Base-by-base conservation (phyloP, 2,329 filamentous ascomycete species). In the Fusarium brachygibbosum region DNA sequence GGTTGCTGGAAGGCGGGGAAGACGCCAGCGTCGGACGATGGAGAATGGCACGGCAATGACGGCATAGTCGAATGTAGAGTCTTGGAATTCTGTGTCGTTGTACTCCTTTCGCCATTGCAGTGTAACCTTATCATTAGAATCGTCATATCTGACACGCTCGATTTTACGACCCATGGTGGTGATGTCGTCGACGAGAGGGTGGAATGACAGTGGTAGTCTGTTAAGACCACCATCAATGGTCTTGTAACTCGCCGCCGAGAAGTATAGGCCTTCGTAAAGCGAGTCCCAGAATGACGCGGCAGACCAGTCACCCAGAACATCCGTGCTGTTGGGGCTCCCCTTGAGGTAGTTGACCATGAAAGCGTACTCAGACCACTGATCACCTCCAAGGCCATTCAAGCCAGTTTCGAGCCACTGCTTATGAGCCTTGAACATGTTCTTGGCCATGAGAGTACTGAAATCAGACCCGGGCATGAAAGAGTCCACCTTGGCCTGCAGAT, bases 291-390 rank as follows among this genome's bases (percentile, higher is more conserved):
- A 63, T 0, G 49, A 29, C 0, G 49, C 2, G 4, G n/a, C 50
- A 16, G 35, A 44, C 60, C 60, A 63, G 0, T 53, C 58, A 0
- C 60, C 60, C 1, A 38, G 21, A 19, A 63, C 37, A 14, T 63
- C 60, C 2, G 60, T 63, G 13, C 42, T 58, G 28, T 63, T 63
- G 0, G 57, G 28, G 4, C 50, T 63, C 0, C 42, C 60, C 32
- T 63, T 63, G 3, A 63, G 19, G 21, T 63, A 57, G 50, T 63
- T 49, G 2, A 63, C 60, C 58, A 63, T 58, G 0, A 63, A 63
- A 0, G 60, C 60, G 5, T 58, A 63, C 6, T 63, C 58, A 0
- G 60, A 63, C 58, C 58, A 63, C 2, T 63, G 60, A 6, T 63
- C 60, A 2, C 60, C 60, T 0, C 60, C 60, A 0, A 63, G 58